Conservation (phyloP, 2,329 filamentous ascomycete species). For the Penicillium sp. region DNA sequence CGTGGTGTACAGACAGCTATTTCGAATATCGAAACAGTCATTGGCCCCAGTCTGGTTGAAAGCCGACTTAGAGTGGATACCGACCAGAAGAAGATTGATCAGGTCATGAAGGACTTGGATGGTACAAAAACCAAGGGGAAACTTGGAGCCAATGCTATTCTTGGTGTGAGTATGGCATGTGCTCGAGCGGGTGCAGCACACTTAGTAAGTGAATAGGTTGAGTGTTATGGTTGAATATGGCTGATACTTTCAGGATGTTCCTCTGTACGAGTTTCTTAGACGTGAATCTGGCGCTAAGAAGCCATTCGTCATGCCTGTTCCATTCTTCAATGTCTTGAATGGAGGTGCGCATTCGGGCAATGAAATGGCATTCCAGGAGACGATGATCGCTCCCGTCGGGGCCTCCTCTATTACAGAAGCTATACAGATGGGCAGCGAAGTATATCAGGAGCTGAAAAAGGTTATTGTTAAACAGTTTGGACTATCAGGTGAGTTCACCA, state of each 20-base stretch:
- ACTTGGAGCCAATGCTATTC: neutral
- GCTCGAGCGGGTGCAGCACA: neutral
- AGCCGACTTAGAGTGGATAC: neutral
- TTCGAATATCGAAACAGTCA: neutral
- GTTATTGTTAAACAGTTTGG: slow-evolving; percentile 32
- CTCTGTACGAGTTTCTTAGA: neutral
- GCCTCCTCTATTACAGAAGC: slow-evolving; percentile 8
- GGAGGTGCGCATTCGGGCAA: neutral
- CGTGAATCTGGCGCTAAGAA: neutral
- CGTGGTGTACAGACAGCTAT: neutral
- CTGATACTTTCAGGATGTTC: neutral
- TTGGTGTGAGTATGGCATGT: neutral
- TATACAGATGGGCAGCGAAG: slow-evolving; percentile 32
- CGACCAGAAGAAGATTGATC: neutral
- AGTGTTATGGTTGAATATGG: no score
- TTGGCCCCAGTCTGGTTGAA: neutral
- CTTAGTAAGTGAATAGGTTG: neutral
- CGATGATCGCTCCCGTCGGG: slow-evolving; percentile 14
- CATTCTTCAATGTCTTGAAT: neutral
- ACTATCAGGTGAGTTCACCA: slow-evolving; percentile 14
- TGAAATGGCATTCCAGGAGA: slow-evolving; percentile 47
- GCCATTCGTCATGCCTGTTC: neutral
- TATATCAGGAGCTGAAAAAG: slow-evolving; percentile 30
- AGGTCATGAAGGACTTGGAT: neutral
- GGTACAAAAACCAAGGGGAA: neutral